Evolutionary conservation across 768 basidiomycete species (phyloP), one percentile per base, ranked within the genome.

Genomic region (Sarcomyxa edulis): DNA sequence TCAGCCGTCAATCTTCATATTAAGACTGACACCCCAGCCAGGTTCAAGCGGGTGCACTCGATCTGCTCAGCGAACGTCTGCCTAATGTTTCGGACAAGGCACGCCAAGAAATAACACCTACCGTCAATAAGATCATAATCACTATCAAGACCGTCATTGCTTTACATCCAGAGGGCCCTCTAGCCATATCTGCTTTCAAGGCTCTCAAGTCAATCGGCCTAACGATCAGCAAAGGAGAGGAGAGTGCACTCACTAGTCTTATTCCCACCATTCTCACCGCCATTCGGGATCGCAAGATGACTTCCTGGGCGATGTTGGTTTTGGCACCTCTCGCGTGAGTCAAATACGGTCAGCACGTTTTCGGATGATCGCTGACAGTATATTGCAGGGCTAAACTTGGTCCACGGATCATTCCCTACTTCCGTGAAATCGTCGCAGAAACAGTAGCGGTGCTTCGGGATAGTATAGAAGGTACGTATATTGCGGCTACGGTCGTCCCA

Each of bases 391-490:
- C 68, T 14, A 79, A 82, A 32, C 73, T 97, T 15, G 91, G 89
- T 0, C 90, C 94, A 8, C 81, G 95, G 0, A 70, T 92, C 35
- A 91, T 99, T 35, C 91, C 95, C 4, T 72, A 78, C 59, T 83
- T 96, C 61, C 77, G 77, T 37, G 71, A 78, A 10, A 74, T 94
- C 32, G 72, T 86, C 11, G 59, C 76, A 4, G 69, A 79, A 37
- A 76, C 76, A 42, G 61, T 79, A 23, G 39, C 56, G 15, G 54
- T 77, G 20, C 61, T 81, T 32, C 69, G 64, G 14, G 67, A 72
- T 28, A 55, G 53, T 18, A 51, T 65, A 21, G 55, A 54, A 47
- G 51, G 76, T 71, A 45, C 27, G 50, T 47, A n/a, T n/a, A n/a
- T n/a, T n/a, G n/a, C n/a, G n/a, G n/a, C n/a, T n/a, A n/a, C n/a